A percentile compares a stretch with the other conserved stretches of the same genome.
Conservation (phyloP, 1,139 yeast genomes). For the Suhomyces maxii region DNA sequence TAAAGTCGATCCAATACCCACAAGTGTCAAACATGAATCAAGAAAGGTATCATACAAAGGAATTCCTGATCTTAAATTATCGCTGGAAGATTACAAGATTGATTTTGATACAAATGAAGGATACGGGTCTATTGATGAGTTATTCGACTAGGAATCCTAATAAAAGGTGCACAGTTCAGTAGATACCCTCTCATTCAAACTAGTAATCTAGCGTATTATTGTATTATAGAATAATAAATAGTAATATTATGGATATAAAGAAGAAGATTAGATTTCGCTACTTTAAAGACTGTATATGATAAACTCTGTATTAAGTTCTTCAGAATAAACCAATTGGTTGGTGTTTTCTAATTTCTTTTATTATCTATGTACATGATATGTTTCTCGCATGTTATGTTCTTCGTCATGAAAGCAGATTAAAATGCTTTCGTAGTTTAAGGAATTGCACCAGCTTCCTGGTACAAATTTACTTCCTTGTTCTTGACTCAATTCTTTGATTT, state of each 20-base stretch:
- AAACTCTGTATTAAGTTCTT: background rate
- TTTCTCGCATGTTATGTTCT: background rate
- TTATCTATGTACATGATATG: background rate
- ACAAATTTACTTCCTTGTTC: too few relatives aligned
- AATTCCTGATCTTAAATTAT: conserved; percentile 3
- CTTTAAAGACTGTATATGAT: too few relatives aligned
- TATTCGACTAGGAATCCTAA: conserved; percentile 13
- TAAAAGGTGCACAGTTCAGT: too few relatives aligned
- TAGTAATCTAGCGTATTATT: too few relatives aligned
- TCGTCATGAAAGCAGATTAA: background rate
- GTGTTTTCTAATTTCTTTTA: background rate
- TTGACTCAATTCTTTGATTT: conserved; percentile 12
- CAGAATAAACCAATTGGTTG: background rate
- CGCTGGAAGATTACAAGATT: conserved; percentile 8
- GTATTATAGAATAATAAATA: background rate
- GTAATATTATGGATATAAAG: background rate
- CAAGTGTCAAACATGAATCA: background rate
- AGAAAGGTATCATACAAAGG: conserved; percentile 2
- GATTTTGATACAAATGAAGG: conserved; percentile 12
- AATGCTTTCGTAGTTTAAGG: too few relatives aligned
- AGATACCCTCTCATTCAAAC: background rate
- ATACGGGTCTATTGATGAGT: conserved; percentile 24
- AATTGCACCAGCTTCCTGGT: too few relatives aligned
- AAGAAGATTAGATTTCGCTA: too few relatives aligned
- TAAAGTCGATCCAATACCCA: background rate